Base-by-base conservation (phyloP, 192 early-diverging fungal species). In the Jimgerdemannia lactiflua region DNA sequence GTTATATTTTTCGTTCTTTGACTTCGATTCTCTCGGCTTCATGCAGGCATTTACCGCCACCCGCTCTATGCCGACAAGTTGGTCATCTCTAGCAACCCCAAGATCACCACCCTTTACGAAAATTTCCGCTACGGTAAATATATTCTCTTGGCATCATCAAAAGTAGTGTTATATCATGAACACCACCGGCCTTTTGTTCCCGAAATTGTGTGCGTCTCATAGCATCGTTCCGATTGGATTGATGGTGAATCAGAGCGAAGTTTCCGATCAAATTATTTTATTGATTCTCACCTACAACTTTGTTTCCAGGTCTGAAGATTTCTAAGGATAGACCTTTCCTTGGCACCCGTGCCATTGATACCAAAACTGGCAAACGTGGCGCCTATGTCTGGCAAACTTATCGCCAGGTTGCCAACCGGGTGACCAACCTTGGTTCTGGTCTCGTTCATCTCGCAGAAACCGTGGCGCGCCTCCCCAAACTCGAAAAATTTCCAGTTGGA, bases 301-400 rank as follows among this genome's bases (percentile, higher is more conserved):
- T 6, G 18, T 4, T 74, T 69, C 14, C 70, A 91, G 90, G 89
- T 14, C 84, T 88, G 54, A 88, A 83, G 66, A 76, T 75, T 42
- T 87, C 83, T 40, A 82, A 79, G 70, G 82, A 90, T 71, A 79
- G 77, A 41, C 86, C 87, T 44, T 94, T 90, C 74, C 77, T 95
- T 20, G 94, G 92, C 29, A 86, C 85, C 65, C 91, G 94, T 69
- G 74, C 86, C 3, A 85, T 85, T 74, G 86, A 91, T 80, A 80
- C 82, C 11, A 81, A 84, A 19, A 84, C 90, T 11, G 87, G 89
- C 76, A 85, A 82, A 39, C 88, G 88, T 79, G 93, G 89, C 67
- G 81, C 82, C 17, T 95, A 87, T 80, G 81, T 85, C 19, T 95
- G 92, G 92, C 82, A 89, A 74, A 91, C 91, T 4, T 95, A 93